phyloP scores from a whole-genome alignment of 139 green algal genomes.

The Coccomyxa sp. region DNA sequence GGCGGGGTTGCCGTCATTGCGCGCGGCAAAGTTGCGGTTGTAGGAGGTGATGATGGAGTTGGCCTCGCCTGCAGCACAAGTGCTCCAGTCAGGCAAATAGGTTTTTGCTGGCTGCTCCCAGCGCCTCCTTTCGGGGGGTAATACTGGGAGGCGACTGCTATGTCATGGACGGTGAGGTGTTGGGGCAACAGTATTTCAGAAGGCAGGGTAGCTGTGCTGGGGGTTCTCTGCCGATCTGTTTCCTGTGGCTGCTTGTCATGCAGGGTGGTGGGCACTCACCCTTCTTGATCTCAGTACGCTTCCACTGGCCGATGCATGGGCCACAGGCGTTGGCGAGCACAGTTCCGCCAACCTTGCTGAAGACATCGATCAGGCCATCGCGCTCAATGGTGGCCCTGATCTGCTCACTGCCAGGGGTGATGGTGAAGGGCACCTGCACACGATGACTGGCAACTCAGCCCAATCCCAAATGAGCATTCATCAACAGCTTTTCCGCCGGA shows the following conservation, averaged over 20 bases:
- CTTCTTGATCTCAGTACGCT: conserved; percentile 88
- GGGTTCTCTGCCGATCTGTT: not conserved
- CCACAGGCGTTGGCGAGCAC: conserved; percentile 93
- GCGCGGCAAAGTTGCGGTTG: conserved; percentile 94
- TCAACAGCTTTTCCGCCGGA: too few species aligned
- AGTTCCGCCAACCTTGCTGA: conserved; percentile 90
- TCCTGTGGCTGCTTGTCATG: not conserved
- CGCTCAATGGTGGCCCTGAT: conserved; percentile 91
- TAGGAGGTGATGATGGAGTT: conserved; percentile 95
- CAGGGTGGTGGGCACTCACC: conserved; percentile 12
- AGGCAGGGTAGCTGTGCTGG: not conserved
- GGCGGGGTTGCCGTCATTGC: conserved; percentile 92
- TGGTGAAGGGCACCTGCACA: conserved; percentile 86
- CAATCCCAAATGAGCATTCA: too few species aligned
- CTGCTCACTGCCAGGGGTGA: conserved; percentile 88
- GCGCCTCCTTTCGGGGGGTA: too few species aligned
- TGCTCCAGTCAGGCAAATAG: too few species aligned
- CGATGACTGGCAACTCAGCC: too few species aligned
- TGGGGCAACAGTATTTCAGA: too few species aligned
- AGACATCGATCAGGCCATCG: conserved; percentile 87
- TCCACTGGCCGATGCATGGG: conserved; percentile 96
- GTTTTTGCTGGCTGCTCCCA: too few species aligned
- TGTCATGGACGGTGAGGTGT: too few species aligned
- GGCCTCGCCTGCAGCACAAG: conserved; percentile 49
- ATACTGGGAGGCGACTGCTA: too few species aligned